Conservation (phyloP, 2,329 filamentous ascomycete genomes). For the Diaporthe caulivora region DNA sequence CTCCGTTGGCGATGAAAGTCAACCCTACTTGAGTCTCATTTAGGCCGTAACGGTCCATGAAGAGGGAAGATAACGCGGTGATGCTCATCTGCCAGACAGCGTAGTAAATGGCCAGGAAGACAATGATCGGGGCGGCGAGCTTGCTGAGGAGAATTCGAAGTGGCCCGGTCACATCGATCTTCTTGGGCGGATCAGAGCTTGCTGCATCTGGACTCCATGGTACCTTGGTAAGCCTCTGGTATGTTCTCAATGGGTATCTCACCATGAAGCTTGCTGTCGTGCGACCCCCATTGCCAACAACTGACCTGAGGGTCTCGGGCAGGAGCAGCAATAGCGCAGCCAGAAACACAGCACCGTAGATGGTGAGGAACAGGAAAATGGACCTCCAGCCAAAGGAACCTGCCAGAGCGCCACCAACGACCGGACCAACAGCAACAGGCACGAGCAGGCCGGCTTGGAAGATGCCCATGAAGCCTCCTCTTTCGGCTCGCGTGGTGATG, state of each 20-base stretch:
- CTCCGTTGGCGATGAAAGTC: constrained; percentile 64
- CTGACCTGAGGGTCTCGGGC: constrained; percentile 57
- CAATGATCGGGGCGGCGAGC: constrained; percentile 72
- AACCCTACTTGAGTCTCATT: constrained; percentile 67
- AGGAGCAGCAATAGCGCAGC: constrained; percentile 55
- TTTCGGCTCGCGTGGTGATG: constrained; percentile 70
- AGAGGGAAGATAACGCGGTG: constrained; percentile 57
- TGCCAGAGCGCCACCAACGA: constrained; percentile 64
- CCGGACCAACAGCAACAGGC: constrained; percentile 53
- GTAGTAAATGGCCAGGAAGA: constrained; percentile 59
- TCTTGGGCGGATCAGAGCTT: constrained; percentile 5
- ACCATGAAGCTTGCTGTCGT: constrained; percentile 47
- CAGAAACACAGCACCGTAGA: constrained; percentile 51
- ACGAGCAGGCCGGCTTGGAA: constrained; percentile 62
- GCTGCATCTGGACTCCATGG: constrained; percentile 21
- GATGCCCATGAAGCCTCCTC: constrained; percentile 70
- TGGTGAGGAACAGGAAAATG: constrained; percentile 66
- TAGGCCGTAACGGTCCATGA: constrained; percentile 67
- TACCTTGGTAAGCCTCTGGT: constrained; percentile 42
- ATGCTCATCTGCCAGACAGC: constrained; percentile 63
- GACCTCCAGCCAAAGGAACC: constrained; percentile 63
- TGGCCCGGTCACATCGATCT: constrained; percentile 84
- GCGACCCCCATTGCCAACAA: constrained; percentile 59
- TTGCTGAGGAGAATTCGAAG: constrained; percentile 85
- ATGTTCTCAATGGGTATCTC: constrained; percentile 41